These are phyloP conservation scores for Parathielavia hyrcaniae DNA, from an alignment of 495 filamentous ascomycete genomes.

Conservation along the genomic window DNA sequence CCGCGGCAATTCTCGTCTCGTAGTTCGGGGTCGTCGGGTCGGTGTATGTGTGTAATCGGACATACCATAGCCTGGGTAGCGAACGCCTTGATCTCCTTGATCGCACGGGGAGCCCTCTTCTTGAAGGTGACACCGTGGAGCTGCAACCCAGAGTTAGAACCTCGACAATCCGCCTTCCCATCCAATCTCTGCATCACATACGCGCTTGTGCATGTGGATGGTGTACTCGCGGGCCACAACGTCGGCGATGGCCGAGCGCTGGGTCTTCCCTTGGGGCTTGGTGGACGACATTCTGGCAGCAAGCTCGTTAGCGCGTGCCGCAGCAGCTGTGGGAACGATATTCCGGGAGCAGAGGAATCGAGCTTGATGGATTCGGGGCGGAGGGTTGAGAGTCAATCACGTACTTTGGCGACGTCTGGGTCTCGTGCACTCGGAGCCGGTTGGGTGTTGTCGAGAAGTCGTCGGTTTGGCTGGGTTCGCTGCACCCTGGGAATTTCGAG, in stretches of 20 bases:
- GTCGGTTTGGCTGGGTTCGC: slow-evolving; percentile 27
- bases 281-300: slow-evolving; percentile 62
- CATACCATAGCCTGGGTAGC: slow-evolving; percentile 92
- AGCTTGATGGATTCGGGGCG: slow-evolving; percentile 2
- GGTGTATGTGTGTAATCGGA: slow-evolving; percentile 19
- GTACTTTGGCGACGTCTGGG: slow-evolving; percentile 31
- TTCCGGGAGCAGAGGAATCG: slow-evolving; percentile 1
- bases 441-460: slow-evolving; percentile 32
- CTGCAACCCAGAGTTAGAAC: slow-evolving; percentile 46
- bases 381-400: slow-evolving; percentile 20
- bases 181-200: slow-evolving; percentile 50
- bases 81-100: slow-evolving; percentile 98
- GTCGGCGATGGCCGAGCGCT: slow-evolving; percentile 91
- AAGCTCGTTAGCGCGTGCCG: slow-evolving; percentile 14
- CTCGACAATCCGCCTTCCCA: background rate
- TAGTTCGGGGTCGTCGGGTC: background rate
- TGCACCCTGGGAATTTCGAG: slow-evolving; percentile 32
- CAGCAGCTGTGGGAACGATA: background rate
- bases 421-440: slow-evolving; percentile 30
- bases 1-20: slow-evolving; percentile 6
- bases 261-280: slow-evolving; percentile 62
- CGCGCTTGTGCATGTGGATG: slow-evolving; percentile 99
- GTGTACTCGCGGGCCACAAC: slow-evolving; percentile 99
- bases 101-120: slow-evolving; percentile 95
- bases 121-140: slow-evolving; percentile 97